Base-by-base conservation (phyloP, 257 asterid species). In the Solanum bukasovii region DNA sequence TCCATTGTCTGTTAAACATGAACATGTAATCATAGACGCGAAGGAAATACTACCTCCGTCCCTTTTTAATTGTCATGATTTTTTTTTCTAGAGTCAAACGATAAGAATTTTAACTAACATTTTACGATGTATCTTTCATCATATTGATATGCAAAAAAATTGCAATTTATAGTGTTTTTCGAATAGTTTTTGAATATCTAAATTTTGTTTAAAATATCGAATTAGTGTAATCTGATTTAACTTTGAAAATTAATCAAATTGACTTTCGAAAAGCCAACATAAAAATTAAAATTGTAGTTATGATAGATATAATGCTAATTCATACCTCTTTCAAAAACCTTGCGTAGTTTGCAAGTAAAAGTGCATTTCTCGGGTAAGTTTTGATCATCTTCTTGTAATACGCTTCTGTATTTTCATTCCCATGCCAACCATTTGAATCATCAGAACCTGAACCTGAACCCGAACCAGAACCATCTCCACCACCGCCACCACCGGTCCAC, bases 301-400 rank as follows among this genome's bases (percentile, higher is more conserved):
- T 11, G 72, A n/a, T 2, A 4, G 18, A 65, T 13, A 65, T 1
- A 59, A 11, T 27, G 67, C 4, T 31, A 63, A 52, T 27, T 70
- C 29, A 87, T 65, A 93, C 99, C 97, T 95, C 97, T 91, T 95
- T 96, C 88, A 95, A 90, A 91, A 92, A 95, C 81, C 89, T 93
- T 85, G 99, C 98, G 89, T 96, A 96, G 90, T 96, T 96, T 27
- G 97, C 93, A 0, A 96, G 92, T 83, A 96, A 87, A 7, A 96
- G 94, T 68, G 98, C 88, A 87, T 96, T 96, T 34, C 91, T 92
- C 0, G 98, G 98, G 84, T 95, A 95, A 11, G 96, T 94, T 87
- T 89, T 89, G 2, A 96, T 92, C 98, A 96, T 96, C 83, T 49
- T 93, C 93, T 93, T 94, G 86, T 95, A 96, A 74, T 94, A 95